These are phyloP conservation scores for Pneumocystis canis DNA, from an alignment of 1,139 yeast genomes.

Conservation along the genomic window DNA sequence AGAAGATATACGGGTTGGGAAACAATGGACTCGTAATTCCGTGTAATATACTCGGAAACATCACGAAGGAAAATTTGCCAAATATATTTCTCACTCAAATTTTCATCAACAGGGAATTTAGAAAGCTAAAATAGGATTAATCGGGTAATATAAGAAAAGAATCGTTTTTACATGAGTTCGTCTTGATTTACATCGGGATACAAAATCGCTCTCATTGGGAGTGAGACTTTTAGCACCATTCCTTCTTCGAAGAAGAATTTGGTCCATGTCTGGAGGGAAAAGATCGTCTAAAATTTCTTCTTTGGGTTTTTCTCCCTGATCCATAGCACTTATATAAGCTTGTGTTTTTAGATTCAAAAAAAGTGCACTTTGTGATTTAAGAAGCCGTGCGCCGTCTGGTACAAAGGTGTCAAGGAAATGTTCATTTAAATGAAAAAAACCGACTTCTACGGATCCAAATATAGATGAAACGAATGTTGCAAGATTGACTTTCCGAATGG, in stretches of 20 bases:
- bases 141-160: neutral
- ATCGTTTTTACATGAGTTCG: constrained; percentile 21
- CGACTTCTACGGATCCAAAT: constrained; percentile 69
- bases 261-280: constrained; percentile 53
- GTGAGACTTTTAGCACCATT: constrained; percentile 29
- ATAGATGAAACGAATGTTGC: constrained; percentile 80
- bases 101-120: constrained; percentile 25
- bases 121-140: constrained; percentile 36
- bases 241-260: constrained; percentile 28
- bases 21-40: neutral
- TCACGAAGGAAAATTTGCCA: constrained; percentile 65
- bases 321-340: constrained; percentile 79
- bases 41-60: constrained; percentile 56
- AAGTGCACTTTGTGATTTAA: constrained; percentile 66
- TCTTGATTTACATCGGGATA: constrained; percentile 51
- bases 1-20: neutral
- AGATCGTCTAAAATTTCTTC: constrained; percentile 61
- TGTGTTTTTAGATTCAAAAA: constrained; percentile 84
- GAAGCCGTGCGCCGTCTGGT: constrained; percentile 37
- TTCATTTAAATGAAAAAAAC: constrained; percentile 73
- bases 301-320: constrained; percentile 52
- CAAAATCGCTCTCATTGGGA: constrained; percentile 59
- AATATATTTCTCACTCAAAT: constrained; percentile 44
- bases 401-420: constrained; percentile 66
- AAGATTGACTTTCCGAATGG: constrained; percentile 68